A percentile compares a stretch with the other conserved stretches of the same genome.
phyloP scores from a whole-genome alignment of 495 filamentous ascomycete species.

The Lepraria neglecta region DNA sequence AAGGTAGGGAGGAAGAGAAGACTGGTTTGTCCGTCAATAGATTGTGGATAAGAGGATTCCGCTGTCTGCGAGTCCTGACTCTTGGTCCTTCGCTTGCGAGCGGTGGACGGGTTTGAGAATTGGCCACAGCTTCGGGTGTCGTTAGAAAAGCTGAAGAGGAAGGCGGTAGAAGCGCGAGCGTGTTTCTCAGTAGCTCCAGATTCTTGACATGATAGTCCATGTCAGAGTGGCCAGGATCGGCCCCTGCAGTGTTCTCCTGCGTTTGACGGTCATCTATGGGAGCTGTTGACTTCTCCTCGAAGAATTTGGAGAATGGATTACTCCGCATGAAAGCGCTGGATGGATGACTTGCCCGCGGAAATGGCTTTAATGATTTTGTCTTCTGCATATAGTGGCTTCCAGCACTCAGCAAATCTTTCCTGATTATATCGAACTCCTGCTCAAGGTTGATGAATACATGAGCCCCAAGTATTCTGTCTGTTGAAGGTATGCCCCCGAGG shows the following conservation, averaged over 20 bases:
- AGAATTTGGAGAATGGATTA: not conserved
- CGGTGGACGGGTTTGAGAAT: constrained; percentile 43
- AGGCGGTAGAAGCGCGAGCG: constrained; percentile 72
- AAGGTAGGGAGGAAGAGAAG: constrained; percentile 82
- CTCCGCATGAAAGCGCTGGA: not conserved
- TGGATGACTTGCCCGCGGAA: not conserved
- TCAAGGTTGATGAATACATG: constrained; percentile 95
- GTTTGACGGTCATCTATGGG: not conserved
- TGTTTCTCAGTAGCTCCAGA: constrained; percentile 58
- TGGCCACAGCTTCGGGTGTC: constrained; percentile 74
- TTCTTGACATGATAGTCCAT: constrained; percentile 59
- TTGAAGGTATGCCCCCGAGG: constrained; percentile 75
- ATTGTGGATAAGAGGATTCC: constrained; percentile 94
- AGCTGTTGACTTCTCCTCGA: not conserved
- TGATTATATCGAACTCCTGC: constrained; percentile 71
- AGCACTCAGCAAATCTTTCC: constrained; percentile 46
- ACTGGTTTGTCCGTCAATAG: constrained; percentile 91
- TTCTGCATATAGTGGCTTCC: not conserved
- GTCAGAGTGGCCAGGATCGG: constrained; percentile 17
- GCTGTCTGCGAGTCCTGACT: constrained; percentile 66
- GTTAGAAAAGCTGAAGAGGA: constrained; percentile 83
- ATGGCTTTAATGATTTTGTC: not conserved
- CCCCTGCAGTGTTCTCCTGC: constrained; percentile 4
- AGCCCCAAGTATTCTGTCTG: constrained; percentile 56
- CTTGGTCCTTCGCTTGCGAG: constrained; percentile 48